A percentile compares a stretch with the other conserved stretches of the same genome.
phyloP scores from a whole-genome alignment of 768 basidiomycete species.

The Termitomyces sp. region DNA sequence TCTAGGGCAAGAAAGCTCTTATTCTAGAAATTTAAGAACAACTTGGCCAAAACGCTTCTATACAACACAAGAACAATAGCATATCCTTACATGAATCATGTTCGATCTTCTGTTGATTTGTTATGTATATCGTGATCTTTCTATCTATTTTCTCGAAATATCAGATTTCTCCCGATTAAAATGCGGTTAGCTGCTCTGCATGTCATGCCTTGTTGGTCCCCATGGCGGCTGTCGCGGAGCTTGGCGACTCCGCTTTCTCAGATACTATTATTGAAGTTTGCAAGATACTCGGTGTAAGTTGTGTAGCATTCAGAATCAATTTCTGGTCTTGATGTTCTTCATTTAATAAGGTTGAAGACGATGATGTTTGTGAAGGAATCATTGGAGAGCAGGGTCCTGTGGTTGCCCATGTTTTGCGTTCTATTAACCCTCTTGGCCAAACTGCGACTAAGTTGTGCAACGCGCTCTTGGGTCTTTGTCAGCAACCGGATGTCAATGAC shows the following conservation, averaged over 20 bases:
- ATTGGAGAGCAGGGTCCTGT: conserved; percentile 48
- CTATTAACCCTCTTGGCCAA: conserved; percentile 37
- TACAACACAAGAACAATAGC: neutral
- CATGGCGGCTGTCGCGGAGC: conserved; percentile 36
- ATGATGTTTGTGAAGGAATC: conserved; percentile 52
- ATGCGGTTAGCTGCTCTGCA: conserved; percentile 41
- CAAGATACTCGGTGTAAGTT: conserved; percentile 29
- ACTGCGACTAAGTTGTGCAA: conserved; percentile 52
- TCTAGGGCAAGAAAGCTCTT: too few relatives aligned
- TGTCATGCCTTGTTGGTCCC: conserved; percentile 47
- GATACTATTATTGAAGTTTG: conserved; percentile 38
- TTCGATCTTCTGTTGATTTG: neutral
- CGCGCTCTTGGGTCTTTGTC: conserved; percentile 48
- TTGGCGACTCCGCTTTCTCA: conserved; percentile 44
- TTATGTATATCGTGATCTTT: neutral
- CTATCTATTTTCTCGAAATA: neutral
- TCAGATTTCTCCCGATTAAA: neutral
- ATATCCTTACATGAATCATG: neutral
- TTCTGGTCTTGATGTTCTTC: neutral
- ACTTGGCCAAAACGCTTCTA: neutral
- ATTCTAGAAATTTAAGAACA: neutral
- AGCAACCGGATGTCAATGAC: conserved; percentile 36
- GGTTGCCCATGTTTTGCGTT: conserved; percentile 48
- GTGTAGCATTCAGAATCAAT: neutral
- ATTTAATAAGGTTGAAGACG: conserved; percentile 37